These are phyloP conservation scores for Boletus barrowsii DNA, from an alignment of 768 basidiomycete species.

Conservation along the genomic window DNA sequence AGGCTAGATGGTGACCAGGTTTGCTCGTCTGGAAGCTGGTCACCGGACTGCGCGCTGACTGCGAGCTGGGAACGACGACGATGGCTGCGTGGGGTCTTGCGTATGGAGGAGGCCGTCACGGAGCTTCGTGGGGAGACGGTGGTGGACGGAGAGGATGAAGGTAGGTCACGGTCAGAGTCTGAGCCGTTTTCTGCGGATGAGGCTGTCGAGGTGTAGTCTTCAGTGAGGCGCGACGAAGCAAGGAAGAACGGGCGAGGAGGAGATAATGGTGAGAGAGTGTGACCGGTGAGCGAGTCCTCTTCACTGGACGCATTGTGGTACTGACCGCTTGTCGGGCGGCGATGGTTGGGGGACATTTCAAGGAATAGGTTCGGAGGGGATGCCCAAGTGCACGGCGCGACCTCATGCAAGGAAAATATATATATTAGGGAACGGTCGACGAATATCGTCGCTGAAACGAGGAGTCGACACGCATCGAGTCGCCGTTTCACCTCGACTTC, in stretches of 20 bases:
- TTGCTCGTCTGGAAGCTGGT: slow-evolving; percentile 11
- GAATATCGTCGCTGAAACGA: slow-evolving; percentile 7
- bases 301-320: slow-evolving; percentile 23
- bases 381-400: slow-evolving; percentile 6
- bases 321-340: slow-evolving; percentile 12
- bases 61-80: slow-evolving; percentile 28
- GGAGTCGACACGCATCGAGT: background rate
- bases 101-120: slow-evolving; percentile 5
- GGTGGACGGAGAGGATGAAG: slow-evolving; percentile 18
- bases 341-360: slow-evolving; percentile 14
- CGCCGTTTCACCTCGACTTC: background rate
- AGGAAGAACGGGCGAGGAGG: slow-evolving; percentile 41
- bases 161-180: slow-evolving; percentile 30
- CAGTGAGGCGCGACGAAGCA: slow-evolving; percentile 15
- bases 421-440: slow-evolving; percentile 1
- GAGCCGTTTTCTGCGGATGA: slow-evolving; percentile 25
- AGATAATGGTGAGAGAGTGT: slow-evolving; percentile 18
- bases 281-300: slow-evolving; percentile 23
- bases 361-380: background rate
- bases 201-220: slow-evolving; percentile 19
- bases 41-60: slow-evolving; percentile 16
- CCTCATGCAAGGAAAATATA: slow-evolving; percentile 1
- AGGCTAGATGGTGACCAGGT: slow-evolving; percentile 14
- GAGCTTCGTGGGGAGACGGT: slow-evolving; percentile 17
- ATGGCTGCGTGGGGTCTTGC: slow-evolving; percentile 20